Evolutionary conservation across 768 basidiomycete genomes (phyloP).

Genomic region (Suillus placidus): DNA sequence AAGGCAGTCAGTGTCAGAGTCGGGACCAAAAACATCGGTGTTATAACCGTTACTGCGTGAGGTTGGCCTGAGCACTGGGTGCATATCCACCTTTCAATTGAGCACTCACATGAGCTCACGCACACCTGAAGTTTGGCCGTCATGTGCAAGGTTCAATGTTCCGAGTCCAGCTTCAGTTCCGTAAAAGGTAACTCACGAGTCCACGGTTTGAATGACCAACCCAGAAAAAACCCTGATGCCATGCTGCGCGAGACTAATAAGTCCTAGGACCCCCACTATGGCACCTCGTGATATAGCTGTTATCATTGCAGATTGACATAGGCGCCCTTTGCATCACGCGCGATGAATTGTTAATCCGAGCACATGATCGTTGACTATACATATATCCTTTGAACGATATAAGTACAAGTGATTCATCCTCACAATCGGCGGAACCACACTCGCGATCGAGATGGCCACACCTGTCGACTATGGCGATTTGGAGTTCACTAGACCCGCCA

Average conservation of each 20-base stretch:
- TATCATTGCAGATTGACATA: not conserved
- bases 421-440: not conserved
- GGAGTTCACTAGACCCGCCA: constrained; percentile 38
- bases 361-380: constrained; percentile 5
- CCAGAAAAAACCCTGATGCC: too few relatives aligned
- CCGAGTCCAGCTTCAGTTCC: too few relatives aligned
- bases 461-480: constrained; percentile 35
- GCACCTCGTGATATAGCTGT: not conserved
- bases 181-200: too few relatives aligned
- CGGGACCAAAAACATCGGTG: not conserved
- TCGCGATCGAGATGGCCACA: constrained; percentile 18
- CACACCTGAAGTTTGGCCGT: not conserved
- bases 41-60: not conserved
- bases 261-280: not conserved
- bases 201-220: too few relatives aligned
- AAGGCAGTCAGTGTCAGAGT: not conserved
- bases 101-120: not conserved
- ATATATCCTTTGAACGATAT: not conserved
- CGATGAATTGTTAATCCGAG: not conserved
- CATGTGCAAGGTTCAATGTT: not conserved
- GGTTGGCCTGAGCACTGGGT: not conserved
- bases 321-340: not conserved
- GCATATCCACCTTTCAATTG: not conserved
- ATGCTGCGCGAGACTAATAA: not conserved
- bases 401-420: not conserved